Evolutionary conservation across 2,329 filamentous ascomycete species (phyloP).

Genomic region (Ophiocordyceps sinensis): DNA sequence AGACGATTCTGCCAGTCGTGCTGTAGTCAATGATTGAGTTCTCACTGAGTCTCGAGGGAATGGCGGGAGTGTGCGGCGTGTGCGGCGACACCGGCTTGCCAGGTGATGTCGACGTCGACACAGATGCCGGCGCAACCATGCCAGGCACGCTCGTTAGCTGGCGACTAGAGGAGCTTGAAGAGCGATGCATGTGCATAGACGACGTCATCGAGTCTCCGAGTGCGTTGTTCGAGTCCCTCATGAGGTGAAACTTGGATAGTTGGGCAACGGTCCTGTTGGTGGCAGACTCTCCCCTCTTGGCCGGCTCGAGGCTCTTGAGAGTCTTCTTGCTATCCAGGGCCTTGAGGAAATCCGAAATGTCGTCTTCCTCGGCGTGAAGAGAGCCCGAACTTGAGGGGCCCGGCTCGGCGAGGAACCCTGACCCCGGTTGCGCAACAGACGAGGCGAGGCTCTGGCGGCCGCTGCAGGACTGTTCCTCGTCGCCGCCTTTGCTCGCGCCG

Average conservation of each 20-base stretch:
- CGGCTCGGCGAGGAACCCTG: slow-evolving; percentile 60
- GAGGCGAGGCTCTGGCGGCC: slow-evolving; percentile 64
- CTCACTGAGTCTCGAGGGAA: slow-evolving; percentile 84
- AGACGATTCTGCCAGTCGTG: slow-evolving; percentile 13
- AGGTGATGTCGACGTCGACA: slow-evolving; percentile 78
- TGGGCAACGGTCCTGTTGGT: slow-evolving; percentile 66
- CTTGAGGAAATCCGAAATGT: slow-evolving; percentile 87
- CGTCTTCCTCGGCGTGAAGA: slow-evolving; percentile 67
- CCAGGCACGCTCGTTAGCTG: slow-evolving; percentile 46
- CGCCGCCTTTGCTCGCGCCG: slow-evolving; percentile 48
- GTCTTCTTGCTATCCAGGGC: slow-evolving; percentile 79
- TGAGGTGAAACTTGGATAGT: slow-evolving; percentile 70
- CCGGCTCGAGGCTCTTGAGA: slow-evolving; percentile 60
- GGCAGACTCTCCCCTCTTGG: slow-evolving; percentile 52
- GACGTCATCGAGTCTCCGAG: slow-evolving; percentile 90
- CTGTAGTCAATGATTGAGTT: slow-evolving; percentile 51
- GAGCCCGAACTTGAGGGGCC: slow-evolving; percentile 53
- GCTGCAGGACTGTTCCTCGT: slow-evolving; percentile 67
- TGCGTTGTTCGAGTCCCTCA: slow-evolving; percentile 78
- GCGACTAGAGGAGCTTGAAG: slow-evolving; percentile 57
- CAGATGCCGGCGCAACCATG: slow-evolving; percentile 57
- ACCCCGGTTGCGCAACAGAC: slow-evolving; percentile 58
- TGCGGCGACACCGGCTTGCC: slow-evolving; percentile 82
- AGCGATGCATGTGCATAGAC: slow-evolving; percentile 71
- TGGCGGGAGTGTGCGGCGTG: slow-evolving; percentile 83